Evolutionary conservation across 2,329 filamentous ascomycete species (phyloP), one percentile per base, ranked within the genome.

Genomic region (Endocalyx cinctus): DNA sequence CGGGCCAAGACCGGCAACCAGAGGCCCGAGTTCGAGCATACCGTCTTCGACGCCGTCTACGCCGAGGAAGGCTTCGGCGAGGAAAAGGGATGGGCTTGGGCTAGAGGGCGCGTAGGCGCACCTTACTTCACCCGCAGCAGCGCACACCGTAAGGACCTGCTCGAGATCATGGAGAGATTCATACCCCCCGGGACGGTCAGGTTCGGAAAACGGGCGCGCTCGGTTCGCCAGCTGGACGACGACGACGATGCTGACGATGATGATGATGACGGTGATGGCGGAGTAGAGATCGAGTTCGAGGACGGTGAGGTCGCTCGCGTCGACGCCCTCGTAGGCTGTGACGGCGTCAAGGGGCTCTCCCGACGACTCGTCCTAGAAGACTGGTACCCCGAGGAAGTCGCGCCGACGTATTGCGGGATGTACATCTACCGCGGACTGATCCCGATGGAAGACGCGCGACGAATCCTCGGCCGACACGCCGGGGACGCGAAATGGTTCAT

Each of bases 31-130:
- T 58, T 60, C 13, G 47, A 55, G 31, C 51, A 69, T 33, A 54
- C 60, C 26, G 54, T 65, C 37, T 61, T 67, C 36, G 63, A 67
- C 26, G 64, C 58, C 2, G 45, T 66, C 33, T 55, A 58, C 18
- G 55, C 61, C 10, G 52, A 64, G 34, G 51, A 59, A n/a, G 61
- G 60, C 1, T 53, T 67, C 20, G 63, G 61, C n/a, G 48, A 55
- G 27, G 52, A 50, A 27, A 48, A 58, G 25, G 50, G 51, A 10
- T 64, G 60, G 57, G 55, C 45, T 15, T 64, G 60, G 57, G 55
- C 45, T 15, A 55, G 59, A 3, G 60, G 55, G 7, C 50, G 52
- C 10, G 55, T 62, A 31, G 60, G 62, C 5, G 55, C 58, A 13
- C 43, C 47, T 16, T 56, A 57, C 27, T 66, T 60, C 37, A 57